phyloP scores from a whole-genome alignment of 192 early-diverging fungal species.

The Pecoramyces ruminantium region DNA sequence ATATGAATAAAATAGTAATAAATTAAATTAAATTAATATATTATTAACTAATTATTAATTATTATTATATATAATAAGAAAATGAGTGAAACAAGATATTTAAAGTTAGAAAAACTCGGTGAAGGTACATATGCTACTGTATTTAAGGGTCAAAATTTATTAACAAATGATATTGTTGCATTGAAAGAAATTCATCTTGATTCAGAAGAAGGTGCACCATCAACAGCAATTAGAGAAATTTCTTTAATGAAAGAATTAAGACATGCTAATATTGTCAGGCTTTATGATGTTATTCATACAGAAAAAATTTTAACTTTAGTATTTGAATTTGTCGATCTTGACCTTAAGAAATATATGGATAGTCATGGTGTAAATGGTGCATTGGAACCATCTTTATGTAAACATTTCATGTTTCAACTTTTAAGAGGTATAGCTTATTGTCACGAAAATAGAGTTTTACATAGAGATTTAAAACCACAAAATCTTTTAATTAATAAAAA shows the following conservation, averaged over 20 bases:
- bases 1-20: no score
- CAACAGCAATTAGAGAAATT: slow-evolving; percentile 95
- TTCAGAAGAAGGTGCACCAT: slow-evolving; percentile 74
- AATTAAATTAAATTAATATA: no score
- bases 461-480: slow-evolving; percentile 70
- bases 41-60: no score
- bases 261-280: slow-evolving; percentile 77
- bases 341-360: slow-evolving; percentile 78
- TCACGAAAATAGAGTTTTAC: slow-evolving; percentile 67
- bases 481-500: slow-evolving; percentile 65
- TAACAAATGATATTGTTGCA: slow-evolving; percentile 73
- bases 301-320: slow-evolving; percentile 72
- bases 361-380: slow-evolving; percentile 45
- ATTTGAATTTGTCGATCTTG: slow-evolving; percentile 77
- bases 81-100: slow-evolving; percentile 24
- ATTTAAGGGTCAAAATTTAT: slow-evolving; percentile 64
- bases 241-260: slow-evolving; percentile 92
- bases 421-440: slow-evolving; percentile 68
- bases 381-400: slow-evolving; percentile 43
- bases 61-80: not conserved
- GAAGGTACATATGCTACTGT: slow-evolving; percentile 94
- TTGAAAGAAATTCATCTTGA: slow-evolving; percentile 89
- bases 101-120: slow-evolving; percentile 80
- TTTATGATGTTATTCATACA: slow-evolving; percentile 69
- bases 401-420: slow-evolving; percentile 67